phyloP scores from a whole-genome alignment of 306 rosid species.

The barrel medic (Medicago truncatula) region DNA sequence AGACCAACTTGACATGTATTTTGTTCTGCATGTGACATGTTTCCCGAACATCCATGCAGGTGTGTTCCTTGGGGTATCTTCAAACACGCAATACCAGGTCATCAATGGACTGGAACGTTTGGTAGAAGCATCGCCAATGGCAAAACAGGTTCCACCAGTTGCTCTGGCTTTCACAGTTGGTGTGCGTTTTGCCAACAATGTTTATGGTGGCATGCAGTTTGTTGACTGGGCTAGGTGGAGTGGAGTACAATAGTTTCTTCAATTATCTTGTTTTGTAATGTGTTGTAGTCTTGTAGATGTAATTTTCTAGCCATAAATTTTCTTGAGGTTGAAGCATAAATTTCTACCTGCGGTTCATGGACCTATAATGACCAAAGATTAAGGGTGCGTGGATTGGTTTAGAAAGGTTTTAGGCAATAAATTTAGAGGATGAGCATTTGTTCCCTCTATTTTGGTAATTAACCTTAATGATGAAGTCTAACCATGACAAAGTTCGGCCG shows the following conservation, averaged over 20 bases:
- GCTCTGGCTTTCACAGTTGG: conserved; percentile 94
- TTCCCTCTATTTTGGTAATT: conserved; percentile 1
- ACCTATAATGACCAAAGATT: conserved; percentile 10
- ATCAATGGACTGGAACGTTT: conserved; percentile 81
- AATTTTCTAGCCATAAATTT: conserved; percentile 25
- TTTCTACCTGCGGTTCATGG: conserved; percentile 20
- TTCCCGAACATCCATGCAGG: conserved; percentile 53
- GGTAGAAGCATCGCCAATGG: conserved; percentile 85
- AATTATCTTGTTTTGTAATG: conserved; percentile 6
- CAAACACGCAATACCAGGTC: conserved; percentile 87
- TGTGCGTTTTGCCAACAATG: conserved; percentile 87
- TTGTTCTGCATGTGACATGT: not conserved
- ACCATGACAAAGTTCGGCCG: too few species aligned
- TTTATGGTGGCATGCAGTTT: conserved; percentile 95
- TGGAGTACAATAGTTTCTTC: conserved; percentile 73
- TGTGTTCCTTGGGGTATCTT: conserved; percentile 85
- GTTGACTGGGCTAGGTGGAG: conserved; percentile 99
- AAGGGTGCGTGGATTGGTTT: conserved; percentile 32
- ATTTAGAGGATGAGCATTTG: conserved; percentile 17
- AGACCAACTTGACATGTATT: not conserved
- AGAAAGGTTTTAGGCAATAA: conserved; percentile 9
- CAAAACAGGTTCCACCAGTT: conserved; percentile 77
- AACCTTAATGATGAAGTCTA: not conserved
- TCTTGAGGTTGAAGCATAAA: not conserved
- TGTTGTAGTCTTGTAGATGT: conserved; percentile 13